A percentile compares a stretch with the other conserved stretches of the same genome.
Conservation (phyloP, 768 basidiomycete genomes). For the Brasilioporus rufonigricans region DNA sequence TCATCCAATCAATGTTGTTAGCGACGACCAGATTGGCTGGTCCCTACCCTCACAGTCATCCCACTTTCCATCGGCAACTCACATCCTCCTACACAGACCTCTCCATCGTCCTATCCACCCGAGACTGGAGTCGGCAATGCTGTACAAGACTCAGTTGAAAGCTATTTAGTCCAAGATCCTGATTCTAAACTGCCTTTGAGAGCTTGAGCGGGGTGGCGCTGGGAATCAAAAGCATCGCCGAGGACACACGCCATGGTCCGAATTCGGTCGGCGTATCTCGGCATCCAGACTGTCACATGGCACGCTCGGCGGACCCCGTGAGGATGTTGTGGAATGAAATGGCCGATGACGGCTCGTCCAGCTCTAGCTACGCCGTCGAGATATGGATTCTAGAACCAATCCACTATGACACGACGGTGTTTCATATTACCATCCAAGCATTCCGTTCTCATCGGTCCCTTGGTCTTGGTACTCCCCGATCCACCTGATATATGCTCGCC, state of each 20-base stretch:
- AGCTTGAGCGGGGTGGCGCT: background rate
- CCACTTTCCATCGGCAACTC: background rate
- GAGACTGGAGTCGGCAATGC: background rate
- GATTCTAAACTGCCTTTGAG: background rate
- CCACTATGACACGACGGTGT: background rate
- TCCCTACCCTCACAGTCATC: background rate
- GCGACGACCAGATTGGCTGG: background rate
- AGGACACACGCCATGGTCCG: background rate
- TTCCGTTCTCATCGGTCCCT: background rate
- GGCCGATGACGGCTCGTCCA: no score
- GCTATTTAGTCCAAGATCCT: no score
- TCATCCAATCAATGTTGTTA: conserved; percentile 14
- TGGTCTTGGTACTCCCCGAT: background rate
- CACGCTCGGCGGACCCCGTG: background rate
- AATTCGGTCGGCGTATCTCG: background rate
- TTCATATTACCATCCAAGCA: no score
- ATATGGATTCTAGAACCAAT: no score
- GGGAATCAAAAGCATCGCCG: conserved; percentile 2
- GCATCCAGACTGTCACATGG: background rate
- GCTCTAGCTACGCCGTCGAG: no score
- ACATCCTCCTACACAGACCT: background rate
- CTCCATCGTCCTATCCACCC: no score
- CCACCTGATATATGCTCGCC: background rate
- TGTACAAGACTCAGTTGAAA: background rate
- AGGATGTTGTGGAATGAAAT: no score